Conservation (phyloP, 768 basidiomycete species). For the Lactarius trivialis region DNA sequence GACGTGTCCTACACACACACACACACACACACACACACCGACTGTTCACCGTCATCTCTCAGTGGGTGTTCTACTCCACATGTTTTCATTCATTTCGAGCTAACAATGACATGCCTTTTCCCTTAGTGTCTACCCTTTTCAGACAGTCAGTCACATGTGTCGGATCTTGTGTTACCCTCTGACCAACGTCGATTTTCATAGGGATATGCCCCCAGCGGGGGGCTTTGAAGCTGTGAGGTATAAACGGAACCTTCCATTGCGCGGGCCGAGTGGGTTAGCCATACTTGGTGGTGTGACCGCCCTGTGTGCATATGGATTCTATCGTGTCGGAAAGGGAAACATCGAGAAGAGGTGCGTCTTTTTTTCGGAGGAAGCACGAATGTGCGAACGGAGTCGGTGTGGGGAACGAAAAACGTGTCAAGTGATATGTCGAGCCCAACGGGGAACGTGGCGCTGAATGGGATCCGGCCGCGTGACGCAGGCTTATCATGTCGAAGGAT, state of each 20-base stretch:
- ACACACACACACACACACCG: not conserved
- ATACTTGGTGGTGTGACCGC: slow-evolving; percentile 83
- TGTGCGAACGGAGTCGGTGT: slow-evolving; percentile 35
- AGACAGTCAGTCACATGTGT: slow-evolving; percentile 46
- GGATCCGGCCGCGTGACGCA: slow-evolving; percentile 58
- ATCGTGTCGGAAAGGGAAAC: slow-evolving; percentile 84
- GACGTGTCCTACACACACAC: not conserved
- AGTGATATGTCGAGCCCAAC: slow-evolving; percentile 42
- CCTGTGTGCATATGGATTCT: slow-evolving; percentile 88
- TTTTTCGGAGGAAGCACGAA: slow-evolving; percentile 8
- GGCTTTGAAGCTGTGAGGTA: slow-evolving; percentile 92
- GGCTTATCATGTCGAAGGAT: slow-evolving; percentile 37
- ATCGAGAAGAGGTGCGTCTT: slow-evolving; percentile 80
- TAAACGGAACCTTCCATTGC: slow-evolving; percentile 90
- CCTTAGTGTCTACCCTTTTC: slow-evolving; percentile 52
- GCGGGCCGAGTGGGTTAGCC: slow-evolving; percentile 77
- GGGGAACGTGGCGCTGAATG: slow-evolving; percentile 57
- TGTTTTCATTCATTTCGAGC: slow-evolving; percentile 13
- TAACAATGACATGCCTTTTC: slow-evolving; percentile 6
- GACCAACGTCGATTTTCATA: slow-evolving; percentile 31
- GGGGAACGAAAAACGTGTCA: slow-evolving; percentile 66
- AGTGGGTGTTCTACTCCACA: slow-evolving; percentile 15
- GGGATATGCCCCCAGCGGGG: slow-evolving; percentile 93
- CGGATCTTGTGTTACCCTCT: slow-evolving; percentile 18
- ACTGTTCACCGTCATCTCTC: slow-evolving; percentile 7